Percentiles rank a stretch among this genome's conserved stretches.
phyloP scores from a whole-genome alignment of 1,284 basidiomycete species.

The Trichosporon ovoides region DNA sequence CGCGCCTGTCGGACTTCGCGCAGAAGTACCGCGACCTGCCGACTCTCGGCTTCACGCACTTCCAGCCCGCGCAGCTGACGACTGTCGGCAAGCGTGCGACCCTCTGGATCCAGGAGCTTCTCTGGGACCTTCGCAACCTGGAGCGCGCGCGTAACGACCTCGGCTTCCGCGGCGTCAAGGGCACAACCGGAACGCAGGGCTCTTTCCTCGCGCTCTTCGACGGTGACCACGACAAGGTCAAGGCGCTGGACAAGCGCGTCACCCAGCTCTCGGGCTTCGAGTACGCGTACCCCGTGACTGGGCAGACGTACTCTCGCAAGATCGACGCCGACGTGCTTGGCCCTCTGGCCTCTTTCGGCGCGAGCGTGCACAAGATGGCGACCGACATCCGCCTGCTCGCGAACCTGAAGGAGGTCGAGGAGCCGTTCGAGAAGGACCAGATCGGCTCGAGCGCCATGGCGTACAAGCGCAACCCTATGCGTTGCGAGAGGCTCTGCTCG shows the following conservation, averaged over 20 bases:
- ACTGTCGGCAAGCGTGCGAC: constrained; percentile 99
- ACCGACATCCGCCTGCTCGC: constrained; percentile 90
- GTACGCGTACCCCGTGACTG: constrained; percentile 95
- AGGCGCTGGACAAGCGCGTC: constrained; percentile 80
- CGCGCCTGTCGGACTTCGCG: constrained; percentile 76
- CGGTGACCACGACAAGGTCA: constrained; percentile 90
- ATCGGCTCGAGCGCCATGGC: constrained; percentile 98
- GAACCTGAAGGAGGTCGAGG: constrained; percentile 96
- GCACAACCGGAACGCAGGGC: constrained; percentile 96
- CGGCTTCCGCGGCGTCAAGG: constrained; percentile 97
- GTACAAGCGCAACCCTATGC: constrained; percentile 99
- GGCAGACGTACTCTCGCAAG: constrained; percentile 97
- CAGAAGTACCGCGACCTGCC: constrained; percentile 69
- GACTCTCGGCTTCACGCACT: constrained; percentile 96
- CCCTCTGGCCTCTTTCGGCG: constrained; percentile 83
- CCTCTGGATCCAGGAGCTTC: constrained; percentile 93
- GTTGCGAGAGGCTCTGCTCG: constrained; percentile 93
- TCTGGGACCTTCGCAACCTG: constrained; percentile 95
- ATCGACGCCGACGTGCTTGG: constrained; percentile 91
- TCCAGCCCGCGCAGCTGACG: constrained; percentile 96
- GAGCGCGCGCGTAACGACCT: constrained; percentile 85
- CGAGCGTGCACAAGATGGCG: constrained; percentile 95
- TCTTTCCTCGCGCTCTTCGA: constrained; percentile 93
- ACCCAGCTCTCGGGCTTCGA: constrained; percentile 86
- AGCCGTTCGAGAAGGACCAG: constrained; percentile 98